Percentiles rank a stretch among this genome's conserved stretches.
phyloP scores from a whole-genome alignment of 148 eudicot species.

The Drosera capensis region DNA sequence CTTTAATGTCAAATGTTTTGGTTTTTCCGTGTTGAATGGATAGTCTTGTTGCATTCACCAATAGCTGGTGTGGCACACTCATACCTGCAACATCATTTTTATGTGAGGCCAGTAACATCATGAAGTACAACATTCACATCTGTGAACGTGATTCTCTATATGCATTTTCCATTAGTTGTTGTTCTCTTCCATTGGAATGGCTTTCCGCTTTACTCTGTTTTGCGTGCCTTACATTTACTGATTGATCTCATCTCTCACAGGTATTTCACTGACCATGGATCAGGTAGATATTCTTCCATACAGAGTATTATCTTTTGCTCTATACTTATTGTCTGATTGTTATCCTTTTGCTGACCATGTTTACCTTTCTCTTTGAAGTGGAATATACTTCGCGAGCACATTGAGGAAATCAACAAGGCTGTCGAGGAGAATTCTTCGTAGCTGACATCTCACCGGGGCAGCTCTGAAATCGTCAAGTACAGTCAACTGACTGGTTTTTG shows the following conservation, averaged over 20 bases:
- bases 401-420: constrained; percentile 41
- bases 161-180: not conserved
- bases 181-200: not conserved
- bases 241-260: constrained; percentile 18
- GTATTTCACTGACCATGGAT: constrained; percentile 55
- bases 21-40: too few species aligned
- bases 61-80: too few species aligned
- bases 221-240: not conserved
- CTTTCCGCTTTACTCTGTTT: not conserved
- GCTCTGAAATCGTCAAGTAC: not conserved
- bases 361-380: constrained; percentile 26
- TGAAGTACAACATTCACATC: too few species aligned
- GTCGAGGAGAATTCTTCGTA: constrained; percentile 30
- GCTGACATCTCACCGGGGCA: not conserved
- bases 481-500: not conserved
- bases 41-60: too few species aligned
- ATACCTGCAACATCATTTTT: too few species aligned
- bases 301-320: not conserved
- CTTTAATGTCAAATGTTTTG: too few species aligned
- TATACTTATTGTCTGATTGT: not conserved
- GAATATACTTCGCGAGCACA: constrained; percentile 42
- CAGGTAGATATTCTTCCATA: constrained; percentile 25
- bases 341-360: not conserved
- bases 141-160: too few species aligned
- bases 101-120: too few species aligned